Base-by-base conservation (phyloP, 108 stramenopile genomes). In the Parmales sp. region DNA sequence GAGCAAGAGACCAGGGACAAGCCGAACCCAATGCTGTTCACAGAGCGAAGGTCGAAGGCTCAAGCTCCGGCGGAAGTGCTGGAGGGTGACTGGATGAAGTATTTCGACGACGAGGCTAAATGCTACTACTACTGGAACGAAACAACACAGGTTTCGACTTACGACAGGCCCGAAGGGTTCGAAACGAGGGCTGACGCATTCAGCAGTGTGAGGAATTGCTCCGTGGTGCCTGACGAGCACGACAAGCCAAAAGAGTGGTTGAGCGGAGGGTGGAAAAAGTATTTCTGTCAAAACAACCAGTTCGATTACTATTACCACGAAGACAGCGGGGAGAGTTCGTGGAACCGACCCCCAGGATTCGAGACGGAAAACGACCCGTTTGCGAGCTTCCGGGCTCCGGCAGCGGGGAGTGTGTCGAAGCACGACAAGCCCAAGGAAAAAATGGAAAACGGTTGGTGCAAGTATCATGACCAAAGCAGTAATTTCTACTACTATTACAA, bases 281-380 rank as follows among this genome's bases (percentile, higher is more conserved):
- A 60, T 16, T 16, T 34, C 6, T 28, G 36, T 34, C n/a, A 28
- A 20, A 34, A 60, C 31, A 60, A 16, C 26, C 31, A 34, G 0
- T 60, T 34, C 31, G 54, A 11, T 20, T 60, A 60, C 54, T 60
- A 34, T 16, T 60, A 6, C 29, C 29, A 60, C 31, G 20, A 16
- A 19, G 3, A 29, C 28, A 60, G 31, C 13, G 54, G 36, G 29
- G 54, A 60, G 54, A 19, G n/a, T 1, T 34, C 54, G 5, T 60
- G 36, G 7, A 34, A 60, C 54, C 13, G 54, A 13, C 54, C 54
- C 16, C 1, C 3, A 5, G 8, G 13, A 34, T 60, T 19, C 16
- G 54, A 60, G 54, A 60, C 54, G 16, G 54, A 34, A 34, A 60
- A 28, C n/a, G n/a, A n/a, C n/a, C n/a, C n/a, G n/a, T n/a, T n/a